phyloP scores from a whole-genome alignment of 805 yeast species.

The Sporopachydermia quercuum region DNA sequence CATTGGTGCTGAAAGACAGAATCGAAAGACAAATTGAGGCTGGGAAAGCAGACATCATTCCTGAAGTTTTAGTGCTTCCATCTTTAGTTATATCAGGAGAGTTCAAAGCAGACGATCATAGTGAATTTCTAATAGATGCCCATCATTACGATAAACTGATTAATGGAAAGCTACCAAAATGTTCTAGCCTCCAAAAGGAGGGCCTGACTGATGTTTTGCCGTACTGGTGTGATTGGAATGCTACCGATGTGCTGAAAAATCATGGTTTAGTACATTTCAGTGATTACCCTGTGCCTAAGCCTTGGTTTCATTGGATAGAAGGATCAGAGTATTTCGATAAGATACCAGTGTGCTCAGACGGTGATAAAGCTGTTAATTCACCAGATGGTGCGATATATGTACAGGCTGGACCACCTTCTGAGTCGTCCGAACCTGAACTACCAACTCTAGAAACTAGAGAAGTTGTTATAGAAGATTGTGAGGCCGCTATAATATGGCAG shows the following conservation, averaged over 20 bases:
- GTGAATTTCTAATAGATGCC: background rate
- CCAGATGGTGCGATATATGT: too few species aligned
- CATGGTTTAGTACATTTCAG: background rate
- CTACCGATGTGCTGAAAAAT: background rate
- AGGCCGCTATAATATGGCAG: background rate
- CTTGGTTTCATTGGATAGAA: background rate
- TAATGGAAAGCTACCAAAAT: background rate
- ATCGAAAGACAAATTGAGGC: constrained; percentile 3
- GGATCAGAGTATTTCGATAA: background rate
- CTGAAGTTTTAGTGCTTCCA: background rate
- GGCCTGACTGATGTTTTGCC: too few species aligned
- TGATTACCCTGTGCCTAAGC: background rate
- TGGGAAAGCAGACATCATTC: constrained; percentile 4
- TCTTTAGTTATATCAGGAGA: constrained; percentile 1
- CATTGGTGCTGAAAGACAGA: background rate
- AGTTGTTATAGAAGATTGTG: background rate
- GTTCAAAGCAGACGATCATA: background rate
- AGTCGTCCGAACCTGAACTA: background rate
- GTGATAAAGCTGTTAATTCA: background rate
- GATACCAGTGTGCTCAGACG: background rate
- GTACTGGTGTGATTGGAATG: background rate
- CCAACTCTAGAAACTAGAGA: background rate
- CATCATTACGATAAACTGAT: background rate
- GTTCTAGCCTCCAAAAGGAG: background rate
- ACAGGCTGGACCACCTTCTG: background rate